These are phyloP conservation scores for Chlamydomonas sp. DNA, from an alignment of 139 green algal genomes.

Conservation along the genomic window DNA sequence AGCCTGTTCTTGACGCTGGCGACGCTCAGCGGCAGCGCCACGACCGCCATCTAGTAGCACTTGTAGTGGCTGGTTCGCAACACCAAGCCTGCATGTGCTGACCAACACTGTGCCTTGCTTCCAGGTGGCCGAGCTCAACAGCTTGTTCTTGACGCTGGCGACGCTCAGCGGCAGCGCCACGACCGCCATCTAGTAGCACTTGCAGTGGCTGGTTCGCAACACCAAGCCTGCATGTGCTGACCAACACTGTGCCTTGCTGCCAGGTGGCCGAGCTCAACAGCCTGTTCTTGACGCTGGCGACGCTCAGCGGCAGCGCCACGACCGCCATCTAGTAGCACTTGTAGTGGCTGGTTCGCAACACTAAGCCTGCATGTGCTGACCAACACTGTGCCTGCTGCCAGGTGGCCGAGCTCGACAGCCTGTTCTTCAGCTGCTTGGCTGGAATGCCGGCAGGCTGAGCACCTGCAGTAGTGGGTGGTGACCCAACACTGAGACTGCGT, in stretches of 20 bases:
- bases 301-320: neutral
- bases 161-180: neutral
- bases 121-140: constrained; percentile 7
- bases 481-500: too few relatives aligned
- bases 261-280: constrained; percentile 6
- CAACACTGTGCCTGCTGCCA: neutral
- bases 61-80: too few relatives aligned
- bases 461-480: too few relatives aligned
- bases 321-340: too few relatives aligned
- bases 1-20: constrained; percentile 1
- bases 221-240: too few relatives aligned
- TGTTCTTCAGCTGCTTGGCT: too few relatives aligned
- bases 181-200: constrained; percentile 1
- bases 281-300: constrained; percentile 1
- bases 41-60: constrained; percentile 2
- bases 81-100: neutral
- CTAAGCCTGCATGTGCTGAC: too few relatives aligned
- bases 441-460: too few relatives aligned
- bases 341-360: too few relatives aligned
- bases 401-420: neutral
- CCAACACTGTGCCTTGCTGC: neutral
- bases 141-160: constrained; percentile 1
- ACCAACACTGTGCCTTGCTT: neutral
- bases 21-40: neutral
- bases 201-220: too few relatives aligned